Percentiles rank a stretch among this genome's conserved stretches.
Conservation (phyloP, 345 rosid genomes). For the sweet orange (Citrus sinensis) region DNA sequence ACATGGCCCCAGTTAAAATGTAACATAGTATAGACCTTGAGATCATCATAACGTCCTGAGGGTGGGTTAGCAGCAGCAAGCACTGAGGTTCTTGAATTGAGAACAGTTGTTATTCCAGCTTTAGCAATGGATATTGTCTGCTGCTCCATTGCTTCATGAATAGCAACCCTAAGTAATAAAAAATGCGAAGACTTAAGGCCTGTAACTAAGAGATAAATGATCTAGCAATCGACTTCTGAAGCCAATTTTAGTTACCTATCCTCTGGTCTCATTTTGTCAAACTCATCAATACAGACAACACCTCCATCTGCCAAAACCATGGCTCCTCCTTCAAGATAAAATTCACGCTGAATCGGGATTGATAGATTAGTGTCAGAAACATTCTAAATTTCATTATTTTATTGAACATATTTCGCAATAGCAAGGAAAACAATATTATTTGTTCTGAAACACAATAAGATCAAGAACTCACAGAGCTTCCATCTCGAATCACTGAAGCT, state of each 20-base stretch:
- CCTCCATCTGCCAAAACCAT: slow-evolving; percentile 99
- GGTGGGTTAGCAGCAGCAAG: slow-evolving; percentile 99
- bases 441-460: slow-evolving; percentile 1
- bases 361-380: slow-evolving; percentile 20
- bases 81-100: slow-evolving; percentile 94
- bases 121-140: slow-evolving; percentile 99
- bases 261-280: slow-evolving; percentile 98
- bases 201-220: background rate
- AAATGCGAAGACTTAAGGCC: background rate
- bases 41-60: slow-evolving; percentile 97
- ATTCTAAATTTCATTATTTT: background rate
- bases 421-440: background rate
- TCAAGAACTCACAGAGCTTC: slow-evolving; percentile 61
- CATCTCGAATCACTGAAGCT: slow-evolving; percentile 90
- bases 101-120: slow-evolving; percentile 98
- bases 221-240: background rate
- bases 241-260: slow-evolving; percentile 56
- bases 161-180: slow-evolving; percentile 69
- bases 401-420: background rate
- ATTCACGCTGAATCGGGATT: slow-evolving; percentile 65
- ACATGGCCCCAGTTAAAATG: background rate
- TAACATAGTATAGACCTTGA: slow-evolving; percentile 49
- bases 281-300: slow-evolving; percentile 95
- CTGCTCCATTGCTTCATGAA: slow-evolving; percentile 99
- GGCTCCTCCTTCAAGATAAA: slow-evolving; percentile 99